A percentile compares a stretch with the other conserved stretches of the same genome.
These are phyloP conservation scores for Sphaerulina vaccinii DNA, from an alignment of 2,329 filamentous ascomycete genomes.

Conservation along the genomic window DNA sequence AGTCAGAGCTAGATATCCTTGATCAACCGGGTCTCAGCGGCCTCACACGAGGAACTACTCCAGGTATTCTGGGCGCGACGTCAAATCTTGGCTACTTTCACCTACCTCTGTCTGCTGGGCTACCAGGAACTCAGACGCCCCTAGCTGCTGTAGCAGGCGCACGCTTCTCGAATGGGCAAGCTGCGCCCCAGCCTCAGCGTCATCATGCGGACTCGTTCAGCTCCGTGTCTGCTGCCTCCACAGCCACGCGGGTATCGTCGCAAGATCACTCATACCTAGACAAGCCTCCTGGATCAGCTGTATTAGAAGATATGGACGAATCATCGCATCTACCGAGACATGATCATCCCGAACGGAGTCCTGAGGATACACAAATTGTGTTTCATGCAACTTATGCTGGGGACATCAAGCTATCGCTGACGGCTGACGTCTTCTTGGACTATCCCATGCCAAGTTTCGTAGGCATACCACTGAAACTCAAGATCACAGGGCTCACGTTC, in stretches of 20 bases:
- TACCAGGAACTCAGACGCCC: conserved; percentile 75
- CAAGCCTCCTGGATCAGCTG: conserved; percentile 21
- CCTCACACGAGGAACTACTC: conserved; percentile 51
- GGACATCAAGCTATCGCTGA: conserved; percentile 82
- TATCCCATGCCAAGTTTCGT: conserved; percentile 99
- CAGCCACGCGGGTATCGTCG: conserved; percentile 47
- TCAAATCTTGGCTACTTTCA: conserved; percentile 82
- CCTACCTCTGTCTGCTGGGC: conserved; percentile 67
- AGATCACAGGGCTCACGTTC: conserved; percentile 91
- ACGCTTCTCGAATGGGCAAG: conserved; percentile 52
- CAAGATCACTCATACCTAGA: conserved; percentile 35
- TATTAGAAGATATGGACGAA: conserved; percentile 27
- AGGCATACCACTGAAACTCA: conserved; percentile 88
- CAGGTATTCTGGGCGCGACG: conserved; percentile 65
- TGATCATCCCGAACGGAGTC: conserved; percentile 67
- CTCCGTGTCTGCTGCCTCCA: conserved; percentile 49
- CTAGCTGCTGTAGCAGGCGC: conserved; percentile 76
- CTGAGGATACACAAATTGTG: conserved; percentile 89
- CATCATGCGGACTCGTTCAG: conserved; percentile 43
- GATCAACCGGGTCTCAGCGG: conserved; percentile 34
- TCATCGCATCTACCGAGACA: conserved; percentile 45
- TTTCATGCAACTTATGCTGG: conserved; percentile 88
- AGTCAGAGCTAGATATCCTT: conserved; percentile 22
- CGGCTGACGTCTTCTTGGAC: conserved; percentile 91
- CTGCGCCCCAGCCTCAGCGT: conserved; percentile 28